Conservation (phyloP, 2,329 filamentous ascomycete species). For the Arthrobotrys megalospora region DNA sequence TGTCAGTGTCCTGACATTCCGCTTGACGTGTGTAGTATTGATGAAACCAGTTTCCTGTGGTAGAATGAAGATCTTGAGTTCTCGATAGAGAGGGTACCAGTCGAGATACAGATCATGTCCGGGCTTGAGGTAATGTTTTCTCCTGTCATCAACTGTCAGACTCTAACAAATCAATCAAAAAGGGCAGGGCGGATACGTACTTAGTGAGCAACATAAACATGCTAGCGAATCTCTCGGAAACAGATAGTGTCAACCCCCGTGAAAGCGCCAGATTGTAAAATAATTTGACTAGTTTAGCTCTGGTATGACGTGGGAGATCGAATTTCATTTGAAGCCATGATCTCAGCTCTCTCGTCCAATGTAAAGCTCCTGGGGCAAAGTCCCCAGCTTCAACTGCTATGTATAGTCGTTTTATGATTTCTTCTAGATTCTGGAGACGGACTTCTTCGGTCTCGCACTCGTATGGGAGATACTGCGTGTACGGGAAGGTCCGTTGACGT, state of each 20-base stretch:
- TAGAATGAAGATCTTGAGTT: constrained; percentile 90
- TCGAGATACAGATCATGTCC: constrained; percentile 91
- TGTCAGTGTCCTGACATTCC: constrained; percentile 80
- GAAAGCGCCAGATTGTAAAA: constrained; percentile 95
- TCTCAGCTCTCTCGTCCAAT: constrained; percentile 96
- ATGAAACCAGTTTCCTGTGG: constrained; percentile 82
- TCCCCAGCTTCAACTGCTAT: constrained; percentile 92
- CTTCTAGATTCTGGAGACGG: constrained; percentile 83
- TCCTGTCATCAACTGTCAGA: constrained; percentile 71
- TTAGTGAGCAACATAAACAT: constrained; percentile 98
- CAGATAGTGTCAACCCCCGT: constrained; percentile 84
- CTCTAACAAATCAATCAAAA: constrained; percentile 27
- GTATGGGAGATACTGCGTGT: constrained; percentile 92
- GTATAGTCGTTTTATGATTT: constrained; percentile 94
- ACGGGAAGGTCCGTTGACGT: constrained; percentile 89
- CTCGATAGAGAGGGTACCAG: constrained; percentile 93
- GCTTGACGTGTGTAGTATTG: constrained; percentile 75
- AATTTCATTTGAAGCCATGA: constrained; percentile 98
- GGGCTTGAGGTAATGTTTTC: constrained; percentile 94
- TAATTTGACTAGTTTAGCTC: constrained; percentile 86
- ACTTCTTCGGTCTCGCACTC: constrained; percentile 83
- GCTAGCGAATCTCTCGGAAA: constrained; percentile 91
- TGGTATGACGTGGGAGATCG: constrained; percentile 87
- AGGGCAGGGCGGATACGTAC: constrained; percentile 70
- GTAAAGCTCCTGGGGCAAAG: constrained; percentile 90